Evolutionary conservation across 768 basidiomycete genomes (phyloP), one percentile per base, ranked within the genome.

Genomic region (Dioszegia crocea): DNA sequence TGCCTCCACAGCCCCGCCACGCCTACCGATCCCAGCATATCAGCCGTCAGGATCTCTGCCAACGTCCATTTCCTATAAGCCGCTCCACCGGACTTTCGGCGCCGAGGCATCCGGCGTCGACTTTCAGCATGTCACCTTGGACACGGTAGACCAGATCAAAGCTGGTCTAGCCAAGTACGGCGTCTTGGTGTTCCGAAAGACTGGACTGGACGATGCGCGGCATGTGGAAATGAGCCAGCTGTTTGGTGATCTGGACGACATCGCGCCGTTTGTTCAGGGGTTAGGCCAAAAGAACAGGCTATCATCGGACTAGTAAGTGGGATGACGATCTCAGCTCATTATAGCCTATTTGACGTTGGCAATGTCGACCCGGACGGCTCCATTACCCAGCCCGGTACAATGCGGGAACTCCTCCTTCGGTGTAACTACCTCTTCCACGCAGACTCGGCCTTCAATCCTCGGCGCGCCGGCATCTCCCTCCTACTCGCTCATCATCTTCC

Each of bases 101-200:
- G 60, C 60, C 23, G 60, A 62, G 27, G 60, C 36, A 2, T 50
- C 23, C 21, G 47, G 54, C 21, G 60, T 52, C n/a, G 60, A 61
- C 29, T 47, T 65, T 38, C 52, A 57, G 40, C 30, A 63, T 10
- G 49, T 55, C 1, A 55, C 59, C n/a, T 47, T 52, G 21, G 54
- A 60, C 27, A 56, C 63, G 12, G 60, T 64, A n/a, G 61, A 58
- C 3, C 57, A 47, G 23, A 49, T 67, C 50, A 66, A 67, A 58
- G 33, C 40, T 36, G 68, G 57, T 4, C 33, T 55, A 0, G 57
- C 51, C 1, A 52, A 64, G 59, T 64, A 64, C 41, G 63, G 59
- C 12, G 59, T 64, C 3, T 38, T 64, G 12, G 59, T 64, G 2
- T 60, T 57, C 56, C 59, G 63, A 11, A 30, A 61, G 40, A 64